Conservation (phyloP, 2,329 filamentous ascomycete genomes). For the Penicillium sp. region DNA sequence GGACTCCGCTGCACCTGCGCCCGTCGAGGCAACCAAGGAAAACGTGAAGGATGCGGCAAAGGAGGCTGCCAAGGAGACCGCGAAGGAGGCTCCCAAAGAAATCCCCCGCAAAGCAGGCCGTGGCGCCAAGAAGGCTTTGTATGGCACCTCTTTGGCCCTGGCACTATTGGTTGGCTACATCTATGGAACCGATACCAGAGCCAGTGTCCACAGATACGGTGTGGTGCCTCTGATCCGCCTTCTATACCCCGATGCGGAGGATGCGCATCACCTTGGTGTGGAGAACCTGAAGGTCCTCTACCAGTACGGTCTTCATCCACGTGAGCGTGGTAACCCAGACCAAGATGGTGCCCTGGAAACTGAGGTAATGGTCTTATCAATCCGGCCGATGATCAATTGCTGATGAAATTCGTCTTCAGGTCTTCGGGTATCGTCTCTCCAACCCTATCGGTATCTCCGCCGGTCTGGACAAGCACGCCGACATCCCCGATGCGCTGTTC, state of each 20-base stretch:
- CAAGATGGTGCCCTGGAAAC: slow-evolving; percentile 54
- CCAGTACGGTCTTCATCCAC: slow-evolving; percentile 71
- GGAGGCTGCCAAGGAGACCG: slow-evolving; percentile 17
- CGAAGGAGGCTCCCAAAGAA: slow-evolving; percentile 20
- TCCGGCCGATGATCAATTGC: neutral
- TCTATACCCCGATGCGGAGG: slow-evolving; percentile 60
- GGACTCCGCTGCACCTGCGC: slow-evolving; percentile 12
- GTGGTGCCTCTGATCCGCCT: slow-evolving; percentile 51
- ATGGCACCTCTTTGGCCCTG: slow-evolving; percentile 55
- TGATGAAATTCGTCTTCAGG: slow-evolving; percentile 33
- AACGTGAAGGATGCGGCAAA: slow-evolving; percentile 12
- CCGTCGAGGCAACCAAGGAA: slow-evolving; percentile 18
- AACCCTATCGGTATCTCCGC: slow-evolving; percentile 96
- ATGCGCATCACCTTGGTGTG: slow-evolving; percentile 83
- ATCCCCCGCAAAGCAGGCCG: slow-evolving; percentile 32
- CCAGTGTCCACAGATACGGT: slow-evolving; percentile 66
- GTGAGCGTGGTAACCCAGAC: slow-evolving; percentile 69
- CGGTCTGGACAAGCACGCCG: slow-evolving; percentile 90
- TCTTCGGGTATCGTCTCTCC: slow-evolving; percentile 73
- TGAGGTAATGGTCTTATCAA: slow-evolving; percentile 35
- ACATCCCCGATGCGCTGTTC: slow-evolving; percentile 81
- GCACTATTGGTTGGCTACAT: slow-evolving; percentile 56
- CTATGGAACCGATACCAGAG: slow-evolving; percentile 72
- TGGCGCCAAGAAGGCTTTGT: slow-evolving; percentile 29
- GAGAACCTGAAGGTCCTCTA: slow-evolving; percentile 69